Evolutionary conservation across 176 grass and related monocot genomes (phyloP).

Genomic region (Cymbopogon citratus): DNA sequence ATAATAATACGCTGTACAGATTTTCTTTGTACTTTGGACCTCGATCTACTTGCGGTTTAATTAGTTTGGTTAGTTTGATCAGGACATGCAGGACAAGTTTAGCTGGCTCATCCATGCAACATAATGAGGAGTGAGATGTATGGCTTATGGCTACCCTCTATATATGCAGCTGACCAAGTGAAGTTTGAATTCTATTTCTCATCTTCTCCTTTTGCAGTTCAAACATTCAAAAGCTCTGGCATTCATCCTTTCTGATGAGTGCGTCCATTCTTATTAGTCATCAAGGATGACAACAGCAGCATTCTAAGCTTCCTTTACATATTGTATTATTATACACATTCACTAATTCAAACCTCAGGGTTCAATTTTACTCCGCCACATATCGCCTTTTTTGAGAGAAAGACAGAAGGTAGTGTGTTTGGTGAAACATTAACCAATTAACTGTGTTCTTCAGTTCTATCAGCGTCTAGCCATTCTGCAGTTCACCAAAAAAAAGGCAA

Average conservation of each 20-base stretch:
- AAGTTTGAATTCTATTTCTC: not conserved
- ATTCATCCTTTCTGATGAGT: not conserved
- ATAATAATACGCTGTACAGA: not conserved
- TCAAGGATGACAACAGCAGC: not conserved
- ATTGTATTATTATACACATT: not conserved
- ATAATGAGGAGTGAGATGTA: not conserved
- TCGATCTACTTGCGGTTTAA: not conserved
- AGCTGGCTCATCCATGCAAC: not conserved
- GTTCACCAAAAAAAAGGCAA: not conserved
- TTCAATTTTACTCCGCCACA: conserved; percentile 7
- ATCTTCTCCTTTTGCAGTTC: conserved; percentile 10
- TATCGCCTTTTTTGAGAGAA: not conserved
- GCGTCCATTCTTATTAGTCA: not conserved
- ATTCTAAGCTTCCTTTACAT: conserved; percentile 14
- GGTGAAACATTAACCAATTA: conserved; percentile 22
- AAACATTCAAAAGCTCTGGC: not conserved
- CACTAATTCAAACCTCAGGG: conserved; percentile 9
- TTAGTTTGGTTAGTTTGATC: not conserved
- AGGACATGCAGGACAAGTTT: not conserved
- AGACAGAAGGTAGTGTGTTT: conserved; percentile 9
- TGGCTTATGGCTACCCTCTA: not conserved
- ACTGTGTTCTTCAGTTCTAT: not conserved
- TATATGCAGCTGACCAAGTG: not conserved
- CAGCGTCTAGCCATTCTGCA: not conserved
- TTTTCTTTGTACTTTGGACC: not conserved